phyloP scores from a whole-genome alignment of 164 flowering plant genomes.

The Paratinospora sagittata region DNA sequence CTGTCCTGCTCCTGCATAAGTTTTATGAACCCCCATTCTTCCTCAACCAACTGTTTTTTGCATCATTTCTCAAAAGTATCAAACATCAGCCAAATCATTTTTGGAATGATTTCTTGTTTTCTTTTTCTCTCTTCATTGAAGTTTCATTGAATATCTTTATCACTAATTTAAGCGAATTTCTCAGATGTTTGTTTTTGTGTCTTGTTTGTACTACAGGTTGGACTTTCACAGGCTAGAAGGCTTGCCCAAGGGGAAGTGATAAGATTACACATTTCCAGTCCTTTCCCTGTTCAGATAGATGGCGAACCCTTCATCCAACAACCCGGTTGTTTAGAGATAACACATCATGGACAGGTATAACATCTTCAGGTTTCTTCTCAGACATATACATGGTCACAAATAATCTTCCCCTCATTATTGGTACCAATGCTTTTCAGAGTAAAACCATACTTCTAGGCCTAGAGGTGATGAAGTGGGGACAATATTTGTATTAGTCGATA shows the following conservation, averaged over 20 bases:
- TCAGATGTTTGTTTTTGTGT: not conserved
- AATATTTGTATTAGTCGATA: too few relatives aligned
- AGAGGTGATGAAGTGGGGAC: too few relatives aligned
- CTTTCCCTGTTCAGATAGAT: constrained; percentile 79
- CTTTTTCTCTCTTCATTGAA: not conserved
- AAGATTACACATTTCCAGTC: constrained; percentile 40
- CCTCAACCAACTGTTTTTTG: too few relatives aligned
- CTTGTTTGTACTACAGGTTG: constrained; percentile 41
- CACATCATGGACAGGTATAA: constrained; percentile 66
- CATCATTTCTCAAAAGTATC: too few relatives aligned
- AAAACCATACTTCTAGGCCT: too few relatives aligned
- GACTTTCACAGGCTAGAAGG: constrained; percentile 72
- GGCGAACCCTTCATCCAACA: constrained; percentile 75
- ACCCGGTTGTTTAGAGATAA: constrained; percentile 56
- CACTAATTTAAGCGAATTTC: not conserved
- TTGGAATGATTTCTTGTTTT: not conserved
- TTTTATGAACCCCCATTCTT: not conserved
- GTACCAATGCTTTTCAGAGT: too few relatives aligned
- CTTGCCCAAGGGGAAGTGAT: constrained; percentile 54
- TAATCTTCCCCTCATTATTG: not conserved
- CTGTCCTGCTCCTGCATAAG: not conserved
- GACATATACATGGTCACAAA: not conserved
- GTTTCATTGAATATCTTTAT: too few relatives aligned
- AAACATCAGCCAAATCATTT: not conserved
- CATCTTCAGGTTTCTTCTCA: not conserved